Base-by-base conservation (phyloP, 768 basidiomycete species). In the Ramaria sp. region DNA sequence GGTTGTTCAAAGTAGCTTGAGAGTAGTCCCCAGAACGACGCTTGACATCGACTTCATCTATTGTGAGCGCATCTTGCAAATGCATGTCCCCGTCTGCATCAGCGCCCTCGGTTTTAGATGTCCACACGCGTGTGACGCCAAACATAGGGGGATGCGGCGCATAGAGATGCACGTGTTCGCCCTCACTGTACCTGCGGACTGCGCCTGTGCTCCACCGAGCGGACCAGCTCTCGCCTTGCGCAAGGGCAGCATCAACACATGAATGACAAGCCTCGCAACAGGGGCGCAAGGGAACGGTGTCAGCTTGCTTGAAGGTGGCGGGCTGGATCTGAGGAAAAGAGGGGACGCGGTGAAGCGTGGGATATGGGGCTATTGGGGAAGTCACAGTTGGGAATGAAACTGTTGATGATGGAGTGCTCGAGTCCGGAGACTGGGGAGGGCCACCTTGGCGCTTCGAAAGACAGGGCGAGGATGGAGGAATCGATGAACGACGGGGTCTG, bases 211-310 rank as follows among this genome's bases (percentile, higher is more conserved):
- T 75, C 65, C 86, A 88, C 63, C 72, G 78, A 63, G 81, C 82
- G 56, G 78, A 67, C 83, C 83, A 87, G 1, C 73, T 66, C 20
- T 79, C 78, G 33, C 82, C 84, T 61, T 78, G 71, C 42, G 72
- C 66, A 38, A 79, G 63, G 50, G 74, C 78, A 54, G 79, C 74
- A 45, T 88, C 86, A 2, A 79, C 83, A 58, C 75, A 74, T 37
- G 68, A 66, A 41, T 78, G 74, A 64, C 88, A 90, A 46, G 80
- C 76, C 9, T 74, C 66, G 63, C 88, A 90, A 67, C 88, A 90
- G 12, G 81, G 73, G 43, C 88, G 81, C 15, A 90, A 71, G 7
- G 88, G 88, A 1, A 90, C 68, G 0, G 83, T 88, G 31, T 46
- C 46, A 11, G 54, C 30, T 20, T 37, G 17, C 46, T 24, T 39